phyloP scores from a whole-genome alignment of 805 yeast genomes.

The Ogataea degrootiae region DNA sequence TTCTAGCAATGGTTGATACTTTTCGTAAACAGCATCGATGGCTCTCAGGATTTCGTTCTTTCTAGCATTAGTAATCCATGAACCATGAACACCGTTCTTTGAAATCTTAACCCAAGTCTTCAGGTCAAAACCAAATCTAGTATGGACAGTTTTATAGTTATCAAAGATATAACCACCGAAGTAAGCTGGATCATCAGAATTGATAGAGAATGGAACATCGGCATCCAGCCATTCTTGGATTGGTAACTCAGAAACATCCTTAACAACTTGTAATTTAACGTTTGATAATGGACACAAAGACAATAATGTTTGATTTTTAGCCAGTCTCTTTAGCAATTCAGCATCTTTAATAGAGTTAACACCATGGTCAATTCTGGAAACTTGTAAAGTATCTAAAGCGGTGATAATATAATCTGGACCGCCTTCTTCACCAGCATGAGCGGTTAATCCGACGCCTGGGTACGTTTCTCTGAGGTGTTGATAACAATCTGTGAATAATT shows the following conservation, averaged over 20 bases:
- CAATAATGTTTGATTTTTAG: conserved; percentile 50
- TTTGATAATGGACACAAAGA: conserved; percentile 78
- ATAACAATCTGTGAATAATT: conserved; percentile 62
- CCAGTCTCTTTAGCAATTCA: conserved; percentile 51
- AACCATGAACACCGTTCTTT: conserved; percentile 61
- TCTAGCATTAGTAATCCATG: conserved; percentile 62
- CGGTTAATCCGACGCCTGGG: conserved; percentile 61
- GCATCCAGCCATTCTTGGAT: conserved; percentile 53
- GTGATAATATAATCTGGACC: conserved; percentile 61
- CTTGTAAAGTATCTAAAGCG: conserved; percentile 55
- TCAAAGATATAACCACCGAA: conserved; percentile 83
- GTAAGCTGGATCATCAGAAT: conserved; percentile 78
- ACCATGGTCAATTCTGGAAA: conserved; percentile 78
- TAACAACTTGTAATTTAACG: conserved; percentile 68
- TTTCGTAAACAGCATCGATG: conserved; percentile 38
- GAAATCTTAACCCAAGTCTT: conserved; percentile 64
- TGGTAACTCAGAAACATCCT: conserved; percentile 64
- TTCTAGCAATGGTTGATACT: conserved; percentile 21
- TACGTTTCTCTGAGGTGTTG: conserved; percentile 39
- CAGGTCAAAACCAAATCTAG: conserved; percentile 56
- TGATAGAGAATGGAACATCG: conserved; percentile 67
- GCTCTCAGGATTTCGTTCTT: conserved; percentile 41
- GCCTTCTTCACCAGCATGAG: conserved; percentile 91
- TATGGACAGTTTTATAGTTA: conserved; percentile 64
- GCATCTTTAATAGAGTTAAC: conserved; percentile 56